A percentile compares a stretch with the other conserved stretches of the same genome.
phyloP scores from a whole-genome alignment of 495 filamentous ascomycete species.

The Pyrenula aspistea region DNA sequence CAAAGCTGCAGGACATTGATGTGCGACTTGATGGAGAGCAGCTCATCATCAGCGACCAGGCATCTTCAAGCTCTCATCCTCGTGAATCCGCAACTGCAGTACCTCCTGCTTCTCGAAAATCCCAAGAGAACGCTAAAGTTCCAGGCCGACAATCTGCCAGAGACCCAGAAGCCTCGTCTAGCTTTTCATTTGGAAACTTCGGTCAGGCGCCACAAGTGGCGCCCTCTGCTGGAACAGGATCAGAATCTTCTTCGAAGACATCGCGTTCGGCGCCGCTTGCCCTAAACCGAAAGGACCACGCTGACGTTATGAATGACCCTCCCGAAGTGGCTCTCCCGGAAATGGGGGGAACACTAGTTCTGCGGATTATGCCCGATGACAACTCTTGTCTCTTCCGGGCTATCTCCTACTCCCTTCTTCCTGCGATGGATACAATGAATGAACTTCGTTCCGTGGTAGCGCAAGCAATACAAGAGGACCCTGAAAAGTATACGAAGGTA shows the following conservation, averaged over 20 bases:
- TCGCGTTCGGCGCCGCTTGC: conserved; percentile 15
- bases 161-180: conserved; percentile 3
- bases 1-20: conserved; percentile 38
- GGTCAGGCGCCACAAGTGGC: conserved; percentile 11
- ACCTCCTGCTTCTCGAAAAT: conserved; percentile 9
- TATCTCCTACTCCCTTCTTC: conserved; percentile 64
- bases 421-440: conserved; percentile 56
- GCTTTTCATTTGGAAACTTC: conserved; percentile 12
- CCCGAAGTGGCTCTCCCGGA: conserved; percentile 56
- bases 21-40: conserved; percentile 73
- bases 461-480: conserved; percentile 62
- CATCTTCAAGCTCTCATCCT: not conserved
- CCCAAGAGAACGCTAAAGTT: conserved; percentile 2
- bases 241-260: conserved; percentile 1
- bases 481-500: conserved; percentile 56
- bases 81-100: conserved; percentile 9
- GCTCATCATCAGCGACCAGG: conserved; percentile 46
- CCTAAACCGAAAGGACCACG: conserved; percentile 21
- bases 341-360: conserved; percentile 54
- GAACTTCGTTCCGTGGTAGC: conserved; percentile 74
- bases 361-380: conserved; percentile 95
- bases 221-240: conserved; percentile 10
- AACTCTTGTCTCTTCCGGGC: conserved; percentile 93
- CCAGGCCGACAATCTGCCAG: not conserved
- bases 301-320: conserved; percentile 38